These are phyloP conservation scores for Backusella sp. DNA, from an alignment of 192 early-diverging fungal genomes.

Conservation along the genomic window DNA sequence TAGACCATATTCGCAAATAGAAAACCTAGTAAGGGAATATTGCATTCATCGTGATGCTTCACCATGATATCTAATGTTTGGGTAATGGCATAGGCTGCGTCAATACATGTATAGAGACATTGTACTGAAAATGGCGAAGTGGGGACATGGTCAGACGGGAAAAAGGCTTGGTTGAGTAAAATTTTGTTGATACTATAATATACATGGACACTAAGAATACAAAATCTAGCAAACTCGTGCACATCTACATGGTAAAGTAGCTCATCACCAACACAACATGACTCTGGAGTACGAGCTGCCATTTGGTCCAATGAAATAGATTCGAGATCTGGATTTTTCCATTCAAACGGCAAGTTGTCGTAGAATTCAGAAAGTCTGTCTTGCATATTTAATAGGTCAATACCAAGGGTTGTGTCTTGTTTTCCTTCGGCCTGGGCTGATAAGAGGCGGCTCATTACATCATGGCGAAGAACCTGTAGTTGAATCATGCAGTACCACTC, in stretches of 20 bases:
- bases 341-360: conserved; percentile 13
- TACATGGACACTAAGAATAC: conserved; percentile 31
- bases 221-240: conserved; percentile 22
- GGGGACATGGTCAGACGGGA: conserved; percentile 34
- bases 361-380: conserved; percentile 9
- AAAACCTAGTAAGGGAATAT: conserved; percentile 33
- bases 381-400: conserved; percentile 22
- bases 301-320: background rate
- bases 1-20: conserved; percentile 38
- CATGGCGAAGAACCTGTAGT: conserved; percentile 31
- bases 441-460: conserved; percentile 29
- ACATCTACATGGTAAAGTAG: conserved; percentile 17
- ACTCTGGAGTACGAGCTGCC: background rate
- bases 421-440: conserved; percentile 11
- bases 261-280: background rate
- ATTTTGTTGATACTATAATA: conserved; percentile 41
- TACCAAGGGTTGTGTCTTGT: conserved; percentile 16
- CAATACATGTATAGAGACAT: conserved; percentile 31
- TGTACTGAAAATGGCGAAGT: conserved; percentile 31
- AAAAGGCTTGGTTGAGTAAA: conserved; percentile 36
- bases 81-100: conserved; percentile 31
- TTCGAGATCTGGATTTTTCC: conserved; percentile 18
- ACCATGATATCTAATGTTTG: conserved; percentile 33
- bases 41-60: conserved; percentile 32
- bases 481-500: conserved; percentile 35